phyloP scores from a whole-genome alignment of 1,284 basidiomycete genomes.

The Ustilago cynodontis region DNA sequence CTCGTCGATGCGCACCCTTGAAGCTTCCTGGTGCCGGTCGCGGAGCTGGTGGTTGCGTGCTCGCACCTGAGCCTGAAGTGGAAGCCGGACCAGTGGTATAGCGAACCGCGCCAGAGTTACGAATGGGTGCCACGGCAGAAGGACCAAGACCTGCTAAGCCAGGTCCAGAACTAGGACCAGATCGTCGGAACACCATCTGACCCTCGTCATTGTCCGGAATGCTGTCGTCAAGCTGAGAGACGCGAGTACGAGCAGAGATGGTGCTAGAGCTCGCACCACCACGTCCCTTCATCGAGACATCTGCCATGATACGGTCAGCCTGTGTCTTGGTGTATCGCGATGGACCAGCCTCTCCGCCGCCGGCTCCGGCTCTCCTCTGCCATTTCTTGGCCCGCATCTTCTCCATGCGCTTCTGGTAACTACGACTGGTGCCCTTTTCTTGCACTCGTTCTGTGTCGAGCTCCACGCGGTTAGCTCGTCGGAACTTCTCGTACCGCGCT shows the following conservation, averaged over 20 bases:
- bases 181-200: slow-evolving; percentile 35
- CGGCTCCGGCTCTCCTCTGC: slow-evolving; percentile 10
- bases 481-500: slow-evolving; percentile 16
- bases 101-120: neutral
- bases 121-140: slow-evolving; percentile 18
- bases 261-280: slow-evolving; percentile 11
- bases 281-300: slow-evolving; percentile 40
- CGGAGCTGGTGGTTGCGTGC: slow-evolving; percentile 1
- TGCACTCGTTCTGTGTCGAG: slow-evolving; percentile 22
- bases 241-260: slow-evolving; percentile 28
- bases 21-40: slow-evolving; percentile 36
- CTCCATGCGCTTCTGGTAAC: slow-evolving; percentile 28
- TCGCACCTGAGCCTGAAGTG: slow-evolving; percentile 2
- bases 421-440: slow-evolving; percentile 30
- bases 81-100: neutral
- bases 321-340: slow-evolving; percentile 15
- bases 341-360: slow-evolving; percentile 14
- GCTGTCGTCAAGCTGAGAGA: slow-evolving; percentile 40
- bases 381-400: slow-evolving; percentile 24
- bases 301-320: slow-evolving; percentile 22
- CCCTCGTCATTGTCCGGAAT: slow-evolving; percentile 30
- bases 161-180: slow-evolving; percentile 17
- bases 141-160: slow-evolving; percentile 18
- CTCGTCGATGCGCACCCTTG: slow-evolving; percentile 42
- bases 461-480: slow-evolving; percentile 9